phyloP scores from a whole-genome alignment of 306 rosid genomes.

The Citrullus amarus region DNA sequence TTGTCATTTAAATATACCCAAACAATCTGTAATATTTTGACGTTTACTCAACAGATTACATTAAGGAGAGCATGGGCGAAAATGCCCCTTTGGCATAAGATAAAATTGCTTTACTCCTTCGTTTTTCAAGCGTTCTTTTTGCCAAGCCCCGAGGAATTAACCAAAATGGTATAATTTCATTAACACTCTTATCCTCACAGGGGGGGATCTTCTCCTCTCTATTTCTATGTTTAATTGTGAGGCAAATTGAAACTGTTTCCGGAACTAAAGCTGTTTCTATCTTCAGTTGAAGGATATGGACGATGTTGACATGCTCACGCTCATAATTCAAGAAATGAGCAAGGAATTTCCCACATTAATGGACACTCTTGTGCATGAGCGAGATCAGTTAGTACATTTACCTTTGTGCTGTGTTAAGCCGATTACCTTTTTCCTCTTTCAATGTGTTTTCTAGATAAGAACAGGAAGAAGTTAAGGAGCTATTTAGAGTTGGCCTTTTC shows the following conservation, averaged over 20 bases:
- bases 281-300: conserved; percentile 79
- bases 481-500: neutral
- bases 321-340: conserved; percentile 83
- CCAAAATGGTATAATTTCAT: conserved; percentile 50
- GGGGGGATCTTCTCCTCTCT: neutral
- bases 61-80: conserved; percentile 77
- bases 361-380: conserved; percentile 92
- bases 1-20: neutral
- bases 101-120: conserved; percentile 54
- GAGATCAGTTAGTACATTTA: conserved; percentile 59
- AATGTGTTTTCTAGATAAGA: neutral
- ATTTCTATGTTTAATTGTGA: neutral
- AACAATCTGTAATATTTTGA: neutral
- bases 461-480: neutral
- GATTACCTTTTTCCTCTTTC: neutral
- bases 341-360: conserved; percentile 85
- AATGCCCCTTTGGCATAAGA: conserved; percentile 91
- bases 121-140: conserved; percentile 71
- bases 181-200: conserved; percentile 8
- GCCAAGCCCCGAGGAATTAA: conserved; percentile 69
- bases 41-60: conserved; percentile 49
- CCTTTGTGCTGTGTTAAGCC: neutral
- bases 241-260: neutral
- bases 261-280: conserved; percentile 12
- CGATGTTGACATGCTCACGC: conserved; percentile 82